Evolutionary conservation across 2,329 filamentous ascomycete species (phyloP).

Genomic region (Aspergillus fructus): DNA sequence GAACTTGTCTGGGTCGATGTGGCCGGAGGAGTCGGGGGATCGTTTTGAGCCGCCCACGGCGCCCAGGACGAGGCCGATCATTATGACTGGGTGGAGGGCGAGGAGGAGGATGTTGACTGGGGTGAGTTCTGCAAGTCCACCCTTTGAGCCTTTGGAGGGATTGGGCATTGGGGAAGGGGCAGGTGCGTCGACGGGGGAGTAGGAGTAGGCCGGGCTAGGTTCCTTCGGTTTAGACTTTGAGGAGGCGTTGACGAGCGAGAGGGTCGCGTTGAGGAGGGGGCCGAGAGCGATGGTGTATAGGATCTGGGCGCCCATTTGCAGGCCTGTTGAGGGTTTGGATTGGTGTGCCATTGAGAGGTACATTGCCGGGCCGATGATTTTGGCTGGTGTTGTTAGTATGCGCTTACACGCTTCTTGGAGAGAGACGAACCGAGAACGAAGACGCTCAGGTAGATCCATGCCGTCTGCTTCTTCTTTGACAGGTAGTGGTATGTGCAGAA

Average conservation of each 20-base stretch:
- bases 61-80: background rate
- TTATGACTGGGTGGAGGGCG: background rate
- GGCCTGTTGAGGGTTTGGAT: background rate
- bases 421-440: background rate
- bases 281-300: background rate
- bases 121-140: no score
- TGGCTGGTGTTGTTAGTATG: background rate
- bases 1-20: background rate
- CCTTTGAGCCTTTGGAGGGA: background rate
- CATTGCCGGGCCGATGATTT: background rate
- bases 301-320: background rate
- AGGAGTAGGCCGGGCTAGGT: no score
- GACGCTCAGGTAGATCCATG: background rate
- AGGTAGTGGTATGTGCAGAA: background rate
- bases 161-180: background rate
- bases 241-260: background rate
- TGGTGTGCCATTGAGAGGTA: background rate
- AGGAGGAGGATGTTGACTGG: background rate
- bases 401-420: no score
- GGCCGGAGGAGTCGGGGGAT: background rate
- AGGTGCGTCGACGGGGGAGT: background rate
- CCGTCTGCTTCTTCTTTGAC: background rate
- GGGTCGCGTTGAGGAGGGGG: background rate
- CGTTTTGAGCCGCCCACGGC: background rate
- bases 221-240: background rate